phyloP scores from a whole-genome alignment of 306 rosid genomes.

The Coriaria nepalensis region DNA sequence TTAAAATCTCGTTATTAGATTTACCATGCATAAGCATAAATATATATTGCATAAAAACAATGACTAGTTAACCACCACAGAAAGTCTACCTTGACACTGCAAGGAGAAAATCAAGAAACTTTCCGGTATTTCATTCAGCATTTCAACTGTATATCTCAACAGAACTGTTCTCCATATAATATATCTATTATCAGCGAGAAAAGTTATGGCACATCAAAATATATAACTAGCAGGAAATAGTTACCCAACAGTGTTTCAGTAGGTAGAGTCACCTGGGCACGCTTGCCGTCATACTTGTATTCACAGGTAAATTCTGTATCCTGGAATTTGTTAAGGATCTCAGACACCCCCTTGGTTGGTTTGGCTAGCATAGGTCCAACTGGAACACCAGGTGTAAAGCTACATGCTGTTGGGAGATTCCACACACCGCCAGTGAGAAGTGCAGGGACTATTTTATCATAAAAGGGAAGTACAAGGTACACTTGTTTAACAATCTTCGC shows the following conservation, averaged over 20 bases:
- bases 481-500: constrained; percentile 69
- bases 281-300: constrained; percentile 91
- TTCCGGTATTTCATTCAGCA: constrained; percentile 84
- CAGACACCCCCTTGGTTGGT: constrained; percentile 70
- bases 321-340: constrained; percentile 66
- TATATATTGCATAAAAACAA: background rate
- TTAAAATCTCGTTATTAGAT: too few species aligned
- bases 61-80: background rate
- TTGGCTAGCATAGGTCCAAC: constrained; percentile 93
- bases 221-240: constrained; percentile 8
- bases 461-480: constrained; percentile 73
- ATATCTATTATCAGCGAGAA: constrained; percentile 44
- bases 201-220: constrained; percentile 13
- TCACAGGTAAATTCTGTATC: constrained; percentile 83
- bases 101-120: constrained; percentile 74
- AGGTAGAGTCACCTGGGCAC: constrained; percentile 69
- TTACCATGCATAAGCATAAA: too few species aligned
- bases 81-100: constrained; percentile 53
- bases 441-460: constrained; percentile 62
- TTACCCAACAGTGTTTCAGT: constrained; percentile 5
- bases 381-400: constrained; percentile 75
- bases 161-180: constrained; percentile 67
- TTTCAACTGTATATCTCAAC: constrained; percentile 94
- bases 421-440: constrained; percentile 67
- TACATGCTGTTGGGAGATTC: constrained; percentile 57